These are phyloP conservation scores for Ceratocystis diversiconidia DNA, from an alignment of 2,329 filamentous ascomycete species.

Conservation along the genomic window DNA sequence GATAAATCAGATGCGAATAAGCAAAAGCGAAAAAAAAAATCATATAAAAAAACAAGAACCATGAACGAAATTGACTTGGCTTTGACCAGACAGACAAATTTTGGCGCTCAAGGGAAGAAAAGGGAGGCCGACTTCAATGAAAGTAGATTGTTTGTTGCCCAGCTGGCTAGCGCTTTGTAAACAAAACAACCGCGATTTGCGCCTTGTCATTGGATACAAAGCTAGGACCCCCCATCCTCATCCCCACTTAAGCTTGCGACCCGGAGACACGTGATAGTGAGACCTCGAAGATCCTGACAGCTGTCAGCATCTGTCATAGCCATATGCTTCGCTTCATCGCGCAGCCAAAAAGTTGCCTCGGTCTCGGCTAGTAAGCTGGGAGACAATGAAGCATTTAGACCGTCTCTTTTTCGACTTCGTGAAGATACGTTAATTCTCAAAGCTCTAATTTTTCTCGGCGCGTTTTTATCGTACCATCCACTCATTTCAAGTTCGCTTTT, in stretches of 20 bases:
- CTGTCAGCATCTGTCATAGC: background rate
- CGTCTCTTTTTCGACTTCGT: background rate
- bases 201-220: background rate
- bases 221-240: background rate
- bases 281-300: background rate
- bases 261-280: background rate
- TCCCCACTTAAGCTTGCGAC: background rate
- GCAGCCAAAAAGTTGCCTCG: slow-evolving; percentile 6
- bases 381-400: background rate
- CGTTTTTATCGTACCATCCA: slow-evolving; percentile 10
- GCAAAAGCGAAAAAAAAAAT: background rate
- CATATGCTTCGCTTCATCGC: background rate
- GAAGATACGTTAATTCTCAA: background rate
- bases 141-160: background rate
- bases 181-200: slow-evolving; percentile 10
- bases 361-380: background rate
- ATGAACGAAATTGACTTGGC: background rate
- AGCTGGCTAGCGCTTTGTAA: slow-evolving; percentile 5
- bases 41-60: slow-evolving; percentile 1
- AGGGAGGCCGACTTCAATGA: background rate
- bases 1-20: slow-evolving; percentile 1
- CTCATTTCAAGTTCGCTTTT: slow-evolving; percentile 1
- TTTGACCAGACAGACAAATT: background rate
- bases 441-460: background rate
- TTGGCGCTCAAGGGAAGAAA: background rate